Base-by-base conservation (phyloP, 495 filamentous ascomycete species). In the Xylona heveae region DNA sequence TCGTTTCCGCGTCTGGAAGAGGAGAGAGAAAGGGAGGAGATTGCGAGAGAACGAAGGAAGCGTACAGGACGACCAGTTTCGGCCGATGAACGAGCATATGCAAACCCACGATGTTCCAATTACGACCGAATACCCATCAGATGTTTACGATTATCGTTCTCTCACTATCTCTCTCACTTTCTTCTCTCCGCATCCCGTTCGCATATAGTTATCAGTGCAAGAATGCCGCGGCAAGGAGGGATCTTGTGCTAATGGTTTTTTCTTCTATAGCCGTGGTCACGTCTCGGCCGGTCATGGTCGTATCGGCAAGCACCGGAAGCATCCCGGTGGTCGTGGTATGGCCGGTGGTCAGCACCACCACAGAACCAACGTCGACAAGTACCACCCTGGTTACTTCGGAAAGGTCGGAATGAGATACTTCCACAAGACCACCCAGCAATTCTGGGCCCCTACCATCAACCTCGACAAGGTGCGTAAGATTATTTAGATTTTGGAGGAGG, bases 351-450 rank as follows among this genome's bases (percentile, higher is more conserved):
- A 78, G 62, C 83, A 93, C 64, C 83, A 93, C 65, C 80, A 88
- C 69, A 62, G 78, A 40, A 92, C 80, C 46, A 92, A 91, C 63
- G 61, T 91, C 46, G 81, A 91, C 61, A 88, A 88, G 61, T 84
- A 78, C 73, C 78, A 85, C 59, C 78, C 78, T 13, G 80, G 79
- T 75, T 91, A 90, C 75, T 93, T 91, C 61, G 83, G 83, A 59
- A 93, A 92, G 65, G 82, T 92, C 39, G 82, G 82, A 65, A 93
- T 91, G 83, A 62, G 83, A 42, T 82, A 88, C 66, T 77, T 90
- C 75, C 82, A 90, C 66, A 80, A 79, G 63, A 68, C 71, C 50
- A 62, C 68, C 45, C 80, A 80, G 63, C 74, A 81, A 43, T 80
- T 78, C 69, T 93, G 83, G 83, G 88, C 82, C 60, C 80, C 79